phyloP scores from a whole-genome alignment of 257 asterid species.

The Jacaranda copaia region DNA sequence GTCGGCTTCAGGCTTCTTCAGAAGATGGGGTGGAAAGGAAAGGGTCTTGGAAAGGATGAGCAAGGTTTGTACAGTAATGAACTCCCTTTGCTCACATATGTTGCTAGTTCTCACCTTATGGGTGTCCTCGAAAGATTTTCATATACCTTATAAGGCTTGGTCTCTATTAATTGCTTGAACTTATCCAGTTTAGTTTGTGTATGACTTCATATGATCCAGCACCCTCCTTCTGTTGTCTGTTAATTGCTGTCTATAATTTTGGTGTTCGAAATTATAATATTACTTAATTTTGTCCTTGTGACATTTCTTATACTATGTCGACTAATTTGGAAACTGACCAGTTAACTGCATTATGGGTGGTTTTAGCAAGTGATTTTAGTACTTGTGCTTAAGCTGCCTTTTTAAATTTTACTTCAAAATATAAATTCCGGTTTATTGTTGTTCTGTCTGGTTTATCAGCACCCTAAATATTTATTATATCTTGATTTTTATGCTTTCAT shows the following conservation, averaged over 20 bases:
- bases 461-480: neutral
- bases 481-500: slow-evolving; percentile 6
- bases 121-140: neutral
- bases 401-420: neutral
- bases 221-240: neutral
- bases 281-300: slow-evolving; percentile 2
- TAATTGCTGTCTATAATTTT: neutral
- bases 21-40: slow-evolving; percentile 99
- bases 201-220: neutral
- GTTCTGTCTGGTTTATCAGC: neutral
- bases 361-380: neutral
- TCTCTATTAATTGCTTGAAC: neutral
- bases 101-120: slow-evolving; percentile 1
- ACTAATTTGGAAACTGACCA: neutral
- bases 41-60: slow-evolving; percentile 96
- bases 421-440: neutral
- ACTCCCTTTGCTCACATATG: slow-evolving; percentile 8
- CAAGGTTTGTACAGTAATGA: slow-evolving; percentile 64
- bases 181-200: neutral
- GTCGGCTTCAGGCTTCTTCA: slow-evolving; percentile 93
- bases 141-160: neutral
- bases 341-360: neutral
- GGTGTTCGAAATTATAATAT: slow-evolving; percentile 4
- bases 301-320: neutral
- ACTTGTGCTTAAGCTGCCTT: slow-evolving; percentile 16